Base-by-base conservation (phyloP, 1,284 basidiomycete species). In the Cryptococcus depauperatus region DNA sequence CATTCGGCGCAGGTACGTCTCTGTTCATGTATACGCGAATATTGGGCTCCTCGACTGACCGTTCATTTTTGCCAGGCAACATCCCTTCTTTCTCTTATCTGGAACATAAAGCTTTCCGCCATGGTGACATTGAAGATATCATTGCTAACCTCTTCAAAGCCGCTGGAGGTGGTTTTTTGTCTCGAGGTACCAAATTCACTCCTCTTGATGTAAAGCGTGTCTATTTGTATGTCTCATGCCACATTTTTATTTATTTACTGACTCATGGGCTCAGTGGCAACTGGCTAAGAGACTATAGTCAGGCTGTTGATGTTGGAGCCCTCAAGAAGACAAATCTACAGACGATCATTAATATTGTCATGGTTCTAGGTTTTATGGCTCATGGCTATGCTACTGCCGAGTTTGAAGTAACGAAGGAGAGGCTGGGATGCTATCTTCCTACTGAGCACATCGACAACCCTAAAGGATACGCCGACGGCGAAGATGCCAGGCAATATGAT, bases 401-500 rank as follows among this genome's bases (percentile, higher is more conserved):
- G 40, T 95, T 95, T 56, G 87, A 95, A 69, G 86, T 95, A 37
- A 96, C 90, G 1, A 73, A 76, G 27, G 89, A 93, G 48, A 77
- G 90, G 21, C 78, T 95, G 4, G 89, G 85, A 2, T 81, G 82
- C 30, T 95, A 96, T 70, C 80, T 91, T 25, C 86, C 87, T 1
- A 80, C 77, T 0, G 88, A 92, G 68, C 90, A 95, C 68, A 91
- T 93, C 53, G 85, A 88, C 62, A 87, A 87, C 58, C 85, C 84
- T 5, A 70, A 69, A 67, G 87, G 83, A 11, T 90, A 91, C 56
- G 85, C 80, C 3, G 82, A 82, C n/a, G 83, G 84, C 16, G 83
- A 92, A 69, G 88, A 90, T 65, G 76, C 91, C 0, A 76, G 85
- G 37, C 75, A 78, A 55, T 87, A 83, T 57, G 80, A 95, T 58